Conservation (phyloP, 345 rosid species). For the Eucalyptus urophylla region DNA sequence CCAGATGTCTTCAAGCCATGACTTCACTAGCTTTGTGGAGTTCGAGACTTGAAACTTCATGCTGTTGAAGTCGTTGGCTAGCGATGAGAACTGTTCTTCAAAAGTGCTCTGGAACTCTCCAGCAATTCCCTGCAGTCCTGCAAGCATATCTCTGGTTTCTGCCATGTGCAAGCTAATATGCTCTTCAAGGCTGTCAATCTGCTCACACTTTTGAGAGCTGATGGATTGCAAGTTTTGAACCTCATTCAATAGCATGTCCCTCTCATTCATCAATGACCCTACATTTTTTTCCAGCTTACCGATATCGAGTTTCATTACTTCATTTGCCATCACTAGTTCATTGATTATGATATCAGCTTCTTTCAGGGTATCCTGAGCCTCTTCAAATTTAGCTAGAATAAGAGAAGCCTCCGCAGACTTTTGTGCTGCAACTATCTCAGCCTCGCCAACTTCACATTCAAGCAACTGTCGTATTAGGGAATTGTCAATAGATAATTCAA, state of each 20-base stretch:
- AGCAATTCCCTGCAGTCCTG: constrained; percentile 46
- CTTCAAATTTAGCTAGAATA: constrained; percentile 68
- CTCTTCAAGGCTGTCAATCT: constrained; percentile 44
- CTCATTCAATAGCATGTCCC: constrained; percentile 32
- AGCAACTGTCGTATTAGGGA: constrained; percentile 32
- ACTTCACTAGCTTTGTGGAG: constrained; percentile 35
- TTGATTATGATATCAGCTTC: constrained; percentile 85
- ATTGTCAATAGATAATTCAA: neutral
- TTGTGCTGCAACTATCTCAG: constrained; percentile 50
- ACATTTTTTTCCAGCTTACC: constrained; percentile 35
- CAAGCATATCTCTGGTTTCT: constrained; percentile 39
- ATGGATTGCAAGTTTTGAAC: constrained; percentile 46
- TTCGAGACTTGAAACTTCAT: constrained; percentile 42
- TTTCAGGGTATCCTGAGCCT: constrained; percentile 73
- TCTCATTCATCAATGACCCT: constrained; percentile 35
- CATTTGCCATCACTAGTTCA: constrained; percentile 67
- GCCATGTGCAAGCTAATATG: constrained; percentile 42
- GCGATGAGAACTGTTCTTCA: constrained; percentile 19
- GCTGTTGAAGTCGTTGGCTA: constrained; percentile 30
- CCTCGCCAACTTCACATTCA: constrained; percentile 65
- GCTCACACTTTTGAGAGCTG: constrained; percentile 32
- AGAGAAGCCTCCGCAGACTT: constrained; percentile 59
- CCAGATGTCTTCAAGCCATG: constrained; percentile 90
- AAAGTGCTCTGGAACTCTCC: constrained; percentile 31
- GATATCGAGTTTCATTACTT: constrained; percentile 57